Percentiles rank a stretch among this genome's conserved stretches.
These are phyloP conservation scores for Ceratocystis cacaofunesta DNA, from an alignment of 2,329 filamentous ascomycete genomes.

Conservation along the genomic window DNA sequence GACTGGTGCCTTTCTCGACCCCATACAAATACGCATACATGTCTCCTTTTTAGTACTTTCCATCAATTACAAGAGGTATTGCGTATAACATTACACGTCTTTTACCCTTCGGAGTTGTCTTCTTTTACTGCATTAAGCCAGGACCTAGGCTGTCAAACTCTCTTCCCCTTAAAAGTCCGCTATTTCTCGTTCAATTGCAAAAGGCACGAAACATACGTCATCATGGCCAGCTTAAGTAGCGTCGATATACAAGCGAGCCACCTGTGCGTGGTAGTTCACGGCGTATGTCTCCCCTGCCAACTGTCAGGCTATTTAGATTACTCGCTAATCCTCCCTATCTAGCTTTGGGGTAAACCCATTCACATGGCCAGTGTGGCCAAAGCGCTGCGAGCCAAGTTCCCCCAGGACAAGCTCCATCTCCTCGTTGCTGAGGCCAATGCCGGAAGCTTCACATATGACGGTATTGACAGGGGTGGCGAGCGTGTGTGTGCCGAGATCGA, in stretches of 20 bases:
- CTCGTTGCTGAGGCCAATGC: constrained; percentile 58
- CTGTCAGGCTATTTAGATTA: constrained; percentile 16
- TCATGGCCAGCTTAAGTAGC: constrained; percentile 30
- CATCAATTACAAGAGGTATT: background rate
- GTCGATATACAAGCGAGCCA: constrained; percentile 46
- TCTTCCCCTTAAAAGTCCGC: background rate
- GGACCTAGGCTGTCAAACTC: background rate
- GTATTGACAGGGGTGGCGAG: constrained; percentile 53
- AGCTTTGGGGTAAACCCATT: constrained; percentile 66
- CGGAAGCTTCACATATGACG: constrained; percentile 57
- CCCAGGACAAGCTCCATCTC: constrained; percentile 51
- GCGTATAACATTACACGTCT: background rate
- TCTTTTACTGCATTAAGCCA: background rate
- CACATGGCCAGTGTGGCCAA: constrained; percentile 57
- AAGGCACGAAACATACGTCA: background rate
- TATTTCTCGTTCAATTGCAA: no score
- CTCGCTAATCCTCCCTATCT: background rate
- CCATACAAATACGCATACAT: background rate
- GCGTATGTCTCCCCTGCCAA: constrained; percentile 35
- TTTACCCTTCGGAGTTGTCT: background rate
- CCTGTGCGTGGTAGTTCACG: constrained; percentile 63
- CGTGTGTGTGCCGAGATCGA: constrained; percentile 53
- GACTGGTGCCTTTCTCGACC: no score
- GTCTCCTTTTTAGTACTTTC: background rate
- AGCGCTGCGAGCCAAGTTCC: constrained; percentile 44